These are phyloP conservation scores for Nannochloropsis salina DNA, from an alignment of 108 stramenopile genomes.

Conservation along the genomic window DNA sequence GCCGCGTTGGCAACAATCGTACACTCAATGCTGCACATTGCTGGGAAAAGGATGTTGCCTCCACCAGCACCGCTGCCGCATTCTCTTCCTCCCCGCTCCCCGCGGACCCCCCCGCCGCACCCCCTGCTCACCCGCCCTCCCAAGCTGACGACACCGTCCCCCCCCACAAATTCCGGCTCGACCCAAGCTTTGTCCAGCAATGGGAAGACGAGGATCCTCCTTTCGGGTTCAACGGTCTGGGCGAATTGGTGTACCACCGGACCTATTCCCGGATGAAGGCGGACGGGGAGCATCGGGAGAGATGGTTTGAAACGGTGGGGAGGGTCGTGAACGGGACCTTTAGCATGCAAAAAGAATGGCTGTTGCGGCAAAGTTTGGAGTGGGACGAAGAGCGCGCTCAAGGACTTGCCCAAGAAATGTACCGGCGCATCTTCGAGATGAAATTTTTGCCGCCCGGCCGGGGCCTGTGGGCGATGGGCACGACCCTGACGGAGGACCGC, in stretches of 20 bases:
- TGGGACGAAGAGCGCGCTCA: conserved; percentile 55
- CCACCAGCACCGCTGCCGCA: not conserved
- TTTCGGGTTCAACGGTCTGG: conserved; percentile 61
- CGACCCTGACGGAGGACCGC: conserved; percentile 55
- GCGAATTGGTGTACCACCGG: conserved; percentile 57
- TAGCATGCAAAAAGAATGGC: conserved; percentile 62
- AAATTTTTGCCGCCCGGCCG: conserved; percentile 60
- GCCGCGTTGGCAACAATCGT: too few relatives aligned
- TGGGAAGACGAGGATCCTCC: conserved; percentile 33
- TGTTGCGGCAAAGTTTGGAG: conserved; percentile 42
- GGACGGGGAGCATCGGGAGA: conserved; percentile 32
- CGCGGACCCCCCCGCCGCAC: not conserved
- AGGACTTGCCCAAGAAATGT: conserved; percentile 57
- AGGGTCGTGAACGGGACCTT: conserved; percentile 61
- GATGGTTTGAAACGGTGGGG: conserved; percentile 47
- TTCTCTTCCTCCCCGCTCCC: not conserved
- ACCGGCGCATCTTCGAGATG: conserved; percentile 58
- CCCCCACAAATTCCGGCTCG: conserved; percentile 35
- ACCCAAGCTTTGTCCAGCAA: conserved; percentile 31
- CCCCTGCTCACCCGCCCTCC: not conserved
- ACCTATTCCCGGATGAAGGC: conserved; percentile 50
- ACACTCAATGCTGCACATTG: too few relatives aligned
- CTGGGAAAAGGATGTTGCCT: not conserved
- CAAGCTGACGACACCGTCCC: not conserved
- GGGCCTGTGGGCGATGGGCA: conserved; percentile 61